Conservation (phyloP, 2,329 filamentous ascomycete species). For the Aspergillus vadensis region DNA sequence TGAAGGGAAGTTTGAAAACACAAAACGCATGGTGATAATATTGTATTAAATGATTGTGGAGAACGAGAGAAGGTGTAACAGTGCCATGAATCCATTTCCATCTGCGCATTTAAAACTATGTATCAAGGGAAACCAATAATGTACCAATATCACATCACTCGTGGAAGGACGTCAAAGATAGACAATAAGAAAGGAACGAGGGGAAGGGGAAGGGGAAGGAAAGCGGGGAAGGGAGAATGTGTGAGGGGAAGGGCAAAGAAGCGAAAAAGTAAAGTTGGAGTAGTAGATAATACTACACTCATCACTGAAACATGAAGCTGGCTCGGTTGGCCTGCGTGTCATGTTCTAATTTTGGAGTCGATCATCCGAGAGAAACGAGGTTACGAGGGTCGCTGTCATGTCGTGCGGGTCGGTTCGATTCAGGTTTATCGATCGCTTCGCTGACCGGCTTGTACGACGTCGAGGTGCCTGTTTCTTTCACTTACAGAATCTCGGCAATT, state of each 20-base stretch:
- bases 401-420: neutral
- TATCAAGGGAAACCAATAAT: slow-evolving; percentile 1
- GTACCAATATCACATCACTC: neutral
- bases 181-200: neutral
- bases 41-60: neutral
- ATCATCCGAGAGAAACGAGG: neutral
- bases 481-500: slow-evolving; percentile 29
- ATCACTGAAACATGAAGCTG: neutral
- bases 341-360: neutral
- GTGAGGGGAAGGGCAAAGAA: neutral
- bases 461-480: neutral
- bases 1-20: too few relatives aligned
- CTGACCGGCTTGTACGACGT: neutral
- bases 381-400: neutral
- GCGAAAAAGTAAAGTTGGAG: neutral
- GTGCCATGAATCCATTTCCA: neutral
- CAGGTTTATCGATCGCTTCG: neutral
- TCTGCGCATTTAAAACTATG: neutral
- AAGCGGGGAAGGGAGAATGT: neutral
- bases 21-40: neutral
- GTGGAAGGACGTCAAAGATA: neutral
- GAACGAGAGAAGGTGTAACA: neutral
- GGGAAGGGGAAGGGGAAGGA: neutral
- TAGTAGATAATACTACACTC: neutral
- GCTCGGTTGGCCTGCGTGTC: neutral